phyloP scores from a whole-genome alignment of 371 early-diverging fungal species.

The Mortierella sp. region DNA sequence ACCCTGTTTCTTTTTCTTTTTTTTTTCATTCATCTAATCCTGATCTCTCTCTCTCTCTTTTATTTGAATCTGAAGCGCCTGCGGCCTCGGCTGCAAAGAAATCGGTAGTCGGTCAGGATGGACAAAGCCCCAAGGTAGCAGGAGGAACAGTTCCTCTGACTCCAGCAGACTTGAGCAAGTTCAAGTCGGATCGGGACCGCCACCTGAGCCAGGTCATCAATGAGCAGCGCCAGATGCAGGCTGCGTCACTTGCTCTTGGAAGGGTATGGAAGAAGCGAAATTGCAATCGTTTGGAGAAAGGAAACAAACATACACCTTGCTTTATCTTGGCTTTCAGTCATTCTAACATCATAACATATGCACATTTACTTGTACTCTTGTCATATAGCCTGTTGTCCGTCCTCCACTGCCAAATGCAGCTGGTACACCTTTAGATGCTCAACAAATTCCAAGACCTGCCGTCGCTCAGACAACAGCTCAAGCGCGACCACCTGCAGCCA shows the following conservation, averaged over 20 bases:
- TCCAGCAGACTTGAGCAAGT: constrained; percentile 77
- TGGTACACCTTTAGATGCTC: constrained; percentile 35
- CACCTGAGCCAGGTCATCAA: constrained; percentile 73
- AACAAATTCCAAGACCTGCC: constrained; percentile 34
- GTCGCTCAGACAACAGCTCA: constrained; percentile 29
- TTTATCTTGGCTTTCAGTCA: not conserved
- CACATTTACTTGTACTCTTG: constrained; percentile 8
- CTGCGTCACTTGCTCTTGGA: constrained; percentile 64
- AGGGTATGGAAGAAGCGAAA: constrained; percentile 42
- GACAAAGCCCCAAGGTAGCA: constrained; percentile 57
- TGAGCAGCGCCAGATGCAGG: constrained; percentile 73
- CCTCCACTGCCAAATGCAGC: constrained; percentile 44
- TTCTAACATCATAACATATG: constrained; percentile 4
- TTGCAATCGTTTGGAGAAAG: no score
- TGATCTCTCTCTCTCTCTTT: not conserved
- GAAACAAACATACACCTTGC: no score
- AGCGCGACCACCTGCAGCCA: constrained; percentile 30
- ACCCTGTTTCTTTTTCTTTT: no score
- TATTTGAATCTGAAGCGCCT: constrained; percentile 11
- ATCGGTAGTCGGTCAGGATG: constrained; percentile 41
- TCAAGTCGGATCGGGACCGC: constrained; percentile 79
- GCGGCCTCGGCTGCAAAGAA: constrained; percentile 40
- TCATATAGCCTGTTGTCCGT: constrained; percentile 42
- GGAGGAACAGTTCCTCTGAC: constrained; percentile 53
- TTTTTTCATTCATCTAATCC: not conserved